Evolutionary conservation across 371 early-diverging fungal genomes (phyloP), one percentile per base, ranked within the genome.

Genomic region (Rhizomucor miehei): DNA sequence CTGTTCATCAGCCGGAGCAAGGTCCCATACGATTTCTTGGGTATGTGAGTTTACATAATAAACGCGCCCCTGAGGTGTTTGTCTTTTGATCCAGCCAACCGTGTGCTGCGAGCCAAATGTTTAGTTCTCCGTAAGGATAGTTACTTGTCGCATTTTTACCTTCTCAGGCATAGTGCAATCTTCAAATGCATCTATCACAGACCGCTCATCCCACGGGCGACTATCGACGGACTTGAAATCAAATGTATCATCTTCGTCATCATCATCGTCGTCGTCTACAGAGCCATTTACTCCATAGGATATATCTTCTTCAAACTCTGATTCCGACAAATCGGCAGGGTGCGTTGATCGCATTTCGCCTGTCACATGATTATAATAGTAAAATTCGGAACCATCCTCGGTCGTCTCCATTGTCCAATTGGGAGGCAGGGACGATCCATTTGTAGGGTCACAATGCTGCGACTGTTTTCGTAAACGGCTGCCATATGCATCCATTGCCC

Each of bases 11-110:
- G 53, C 53, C 11, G 52, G 49, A n/a, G 19, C 36, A 14, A 43
- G 49, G 48, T 72, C 73, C 82, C 88, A 92, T 25, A 78, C 79
- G 10, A 88, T 88, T 50, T 84, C 79, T 47, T 89, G 83, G 12
- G 88, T 86, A 39, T 84, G 71, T 48, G 83, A 74, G 68, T 90
- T 90, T 58, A 79, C 88, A 62, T 78, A 89, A 67, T 88, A 91
- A 11, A 72, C 67, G 43, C 82, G 71, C 13, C 89, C 89, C 41
- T 85, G 76, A 24, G 79, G 49, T 53, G 77, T 57, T 40, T 60
- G 59, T 29, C 83, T 77, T 37, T 75, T 67, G 17, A 71, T 71
- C 88, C 82, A 92, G 59, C 46, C 19, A 46, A 46, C 24, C 19
- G 20, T 46, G 20, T 46, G 46, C 25, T 25, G 46, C 10, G n/a